Conservation (phyloP, 139 green algal genomes). For the Yamagishiella unicocca region DNA sequence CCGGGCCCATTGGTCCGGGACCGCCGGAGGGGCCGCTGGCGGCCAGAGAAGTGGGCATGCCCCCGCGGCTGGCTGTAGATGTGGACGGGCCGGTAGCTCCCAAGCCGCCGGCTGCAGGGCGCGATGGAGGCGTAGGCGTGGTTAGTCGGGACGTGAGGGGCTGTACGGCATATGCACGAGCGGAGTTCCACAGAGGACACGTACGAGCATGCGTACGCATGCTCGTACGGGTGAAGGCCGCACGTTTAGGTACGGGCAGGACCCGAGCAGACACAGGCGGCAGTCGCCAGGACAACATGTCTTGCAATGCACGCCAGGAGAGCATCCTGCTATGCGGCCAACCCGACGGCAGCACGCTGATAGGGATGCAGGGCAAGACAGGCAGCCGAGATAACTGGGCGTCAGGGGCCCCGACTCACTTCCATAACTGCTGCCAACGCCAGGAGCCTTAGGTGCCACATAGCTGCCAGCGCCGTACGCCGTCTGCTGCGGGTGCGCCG, state of each 20-base stretch:
- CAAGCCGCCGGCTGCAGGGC: background rate
- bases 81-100: background rate
- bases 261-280: background rate
- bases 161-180: no score
- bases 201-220: no score
- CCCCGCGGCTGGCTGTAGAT: background rate
- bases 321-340: no score
- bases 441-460: background rate
- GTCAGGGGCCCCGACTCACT: background rate
- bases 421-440: conserved; percentile 2
- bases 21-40: background rate
- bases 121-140: no score
- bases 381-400: no score
- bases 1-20: conserved; percentile 6
- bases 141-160: no score
- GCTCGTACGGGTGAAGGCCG: background rate
- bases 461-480: conserved; percentile 8
- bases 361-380: background rate
- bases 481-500: background rate
- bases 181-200: no score
- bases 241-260: background rate
- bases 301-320: background rate
- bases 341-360: background rate
- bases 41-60: background rate
- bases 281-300: background rate